Evolutionary conservation across 192 early-diverging fungal species (phyloP).

Genomic region (Funneliformis mosseae): DNA sequence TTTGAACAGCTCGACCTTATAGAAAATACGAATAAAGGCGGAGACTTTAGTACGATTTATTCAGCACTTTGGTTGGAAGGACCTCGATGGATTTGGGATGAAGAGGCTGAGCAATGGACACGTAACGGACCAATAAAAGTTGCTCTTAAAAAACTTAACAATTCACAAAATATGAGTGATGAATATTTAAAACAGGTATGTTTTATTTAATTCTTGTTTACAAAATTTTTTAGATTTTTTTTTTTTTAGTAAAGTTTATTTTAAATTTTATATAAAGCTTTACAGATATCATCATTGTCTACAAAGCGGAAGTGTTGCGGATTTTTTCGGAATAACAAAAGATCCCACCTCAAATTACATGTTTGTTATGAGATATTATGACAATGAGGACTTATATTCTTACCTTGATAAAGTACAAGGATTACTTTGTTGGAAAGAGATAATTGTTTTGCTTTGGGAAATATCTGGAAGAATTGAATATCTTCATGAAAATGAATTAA

Average conservation of each 20-base stretch:
- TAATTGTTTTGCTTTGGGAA: background rate
- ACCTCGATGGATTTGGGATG: constrained; percentile 15
- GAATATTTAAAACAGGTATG: background rate
- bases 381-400: background rate
- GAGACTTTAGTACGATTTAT: background rate
- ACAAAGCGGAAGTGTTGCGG: background rate
- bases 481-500: background rate
- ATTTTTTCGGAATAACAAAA: too few relatives aligned
- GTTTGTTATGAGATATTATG: background rate
- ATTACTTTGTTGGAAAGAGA: background rate
- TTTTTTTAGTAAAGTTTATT: too few relatives aligned
- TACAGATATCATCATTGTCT: background rate
- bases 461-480: background rate
- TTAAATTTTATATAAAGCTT: too few relatives aligned
- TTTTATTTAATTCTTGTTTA: background rate
- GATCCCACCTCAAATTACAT: background rate
- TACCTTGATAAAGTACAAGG: background rate
- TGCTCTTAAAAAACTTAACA: too few relatives aligned
- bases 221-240: background rate
- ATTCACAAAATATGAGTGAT: too few relatives aligned
- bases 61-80: constrained; percentile 11
- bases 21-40: background rate
- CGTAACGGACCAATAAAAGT: too few relatives aligned
- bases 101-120: background rate
- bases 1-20: too few relatives aligned